Conservation (phyloP, 192 early-diverging fungal genomes). For the Fimicolochytrium jonesii region DNA sequence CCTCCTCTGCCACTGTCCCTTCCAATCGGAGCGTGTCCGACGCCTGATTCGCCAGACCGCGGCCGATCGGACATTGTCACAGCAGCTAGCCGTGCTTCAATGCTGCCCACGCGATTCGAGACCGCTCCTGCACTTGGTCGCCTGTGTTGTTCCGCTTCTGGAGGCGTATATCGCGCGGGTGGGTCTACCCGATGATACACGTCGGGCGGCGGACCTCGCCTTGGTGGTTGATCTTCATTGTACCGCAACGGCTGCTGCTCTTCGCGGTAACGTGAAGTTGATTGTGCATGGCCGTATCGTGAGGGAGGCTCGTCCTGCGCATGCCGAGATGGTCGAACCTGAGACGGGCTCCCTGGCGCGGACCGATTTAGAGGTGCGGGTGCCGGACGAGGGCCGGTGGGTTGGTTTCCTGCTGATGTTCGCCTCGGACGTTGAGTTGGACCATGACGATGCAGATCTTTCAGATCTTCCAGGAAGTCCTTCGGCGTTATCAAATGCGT, state of each 20-base stretch:
- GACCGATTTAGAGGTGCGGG: neutral
- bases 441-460: conserved; percentile 40
- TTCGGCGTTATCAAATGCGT: conserved; percentile 68
- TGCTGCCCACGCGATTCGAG: neutral
- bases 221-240: too few relatives aligned
- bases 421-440: conserved; percentile 5
- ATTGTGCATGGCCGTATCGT: too few relatives aligned
- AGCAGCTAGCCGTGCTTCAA: conserved; percentile 1
- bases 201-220: too few relatives aligned
- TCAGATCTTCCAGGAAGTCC: conserved; percentile 63
- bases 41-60: too few relatives aligned
- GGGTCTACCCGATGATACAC: too few relatives aligned
- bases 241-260: too few relatives aligned
- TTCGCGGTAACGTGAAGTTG: too few relatives aligned
- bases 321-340: too few relatives aligned
- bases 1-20: neutral
- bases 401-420: neutral
- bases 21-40: neutral
- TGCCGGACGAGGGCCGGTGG: neutral
- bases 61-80: too few relatives aligned
- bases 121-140: neutral
- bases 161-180: neutral
- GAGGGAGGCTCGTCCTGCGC: too few relatives aligned
- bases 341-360: too few relatives aligned
- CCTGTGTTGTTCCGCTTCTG: too few relatives aligned